Conservation (phyloP, 345 rosid species). For the Brassica incana region DNA sequence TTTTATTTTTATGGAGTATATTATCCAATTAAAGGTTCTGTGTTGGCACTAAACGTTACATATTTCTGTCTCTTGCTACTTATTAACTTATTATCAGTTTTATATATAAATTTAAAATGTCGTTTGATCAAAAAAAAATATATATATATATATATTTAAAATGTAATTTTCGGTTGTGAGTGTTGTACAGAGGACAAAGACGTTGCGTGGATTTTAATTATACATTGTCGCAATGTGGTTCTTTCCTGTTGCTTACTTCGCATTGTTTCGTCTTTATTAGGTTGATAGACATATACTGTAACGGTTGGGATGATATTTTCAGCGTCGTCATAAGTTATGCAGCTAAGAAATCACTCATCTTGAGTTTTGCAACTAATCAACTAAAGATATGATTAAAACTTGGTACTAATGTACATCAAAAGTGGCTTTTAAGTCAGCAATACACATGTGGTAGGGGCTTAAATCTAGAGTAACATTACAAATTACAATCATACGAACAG, state of each 20-base stretch:
- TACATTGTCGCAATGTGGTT: constrained; percentile 20
- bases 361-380: background rate
- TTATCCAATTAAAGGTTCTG: constrained; percentile 22
- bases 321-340: background rate
- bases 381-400: background rate
- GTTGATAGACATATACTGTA: background rate
- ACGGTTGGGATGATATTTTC: constrained; percentile 1
- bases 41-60: constrained; percentile 4
- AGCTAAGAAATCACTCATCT: background rate
- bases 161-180: constrained; percentile 22
- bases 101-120: background rate
- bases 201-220: constrained; percentile 33
- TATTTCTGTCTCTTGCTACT: constrained; percentile 14
- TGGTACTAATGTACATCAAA: background rate
- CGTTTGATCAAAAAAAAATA: too few species aligned
- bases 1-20: constrained; percentile 6
- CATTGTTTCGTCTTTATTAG: constrained; percentile 26
- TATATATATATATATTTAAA: background rate
- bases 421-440: background rate
- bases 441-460: background rate
- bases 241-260: constrained; percentile 15
- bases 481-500: background rate
- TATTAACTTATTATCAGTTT: constrained; percentile 9
- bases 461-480: background rate
- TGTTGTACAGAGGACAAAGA: constrained; percentile 27